Conservation (phyloP, 2,329 filamentous ascomycete genomes). For the Conoideocrella luteorostrata region DNA sequence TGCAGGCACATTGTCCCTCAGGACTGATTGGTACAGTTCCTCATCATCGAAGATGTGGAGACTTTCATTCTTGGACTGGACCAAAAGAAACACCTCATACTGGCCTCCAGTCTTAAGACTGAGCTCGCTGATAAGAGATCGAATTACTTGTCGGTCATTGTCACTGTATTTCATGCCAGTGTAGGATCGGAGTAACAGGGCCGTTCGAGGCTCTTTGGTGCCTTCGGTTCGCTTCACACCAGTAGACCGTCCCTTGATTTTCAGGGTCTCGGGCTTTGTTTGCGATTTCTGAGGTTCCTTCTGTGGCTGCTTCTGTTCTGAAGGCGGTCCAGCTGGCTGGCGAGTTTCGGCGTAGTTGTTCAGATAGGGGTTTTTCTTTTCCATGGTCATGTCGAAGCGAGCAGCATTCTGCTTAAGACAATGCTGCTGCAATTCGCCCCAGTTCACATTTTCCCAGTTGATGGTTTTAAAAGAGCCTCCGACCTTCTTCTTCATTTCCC, state of each 20-base stretch:
- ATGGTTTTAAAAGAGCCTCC: slow-evolving; percentile 30
- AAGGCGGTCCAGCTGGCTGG: slow-evolving; percentile 11
- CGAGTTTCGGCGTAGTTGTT: slow-evolving; percentile 32
- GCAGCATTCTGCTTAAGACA: slow-evolving; percentile 61
- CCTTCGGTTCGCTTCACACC: slow-evolving; percentile 15
- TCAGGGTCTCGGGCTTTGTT: slow-evolving; percentile 3
- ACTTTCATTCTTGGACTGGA: slow-evolving; percentile 65
- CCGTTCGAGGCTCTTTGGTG: slow-evolving; percentile 52
- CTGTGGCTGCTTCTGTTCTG: slow-evolving; percentile 6
- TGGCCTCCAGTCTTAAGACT: slow-evolving; percentile 69
- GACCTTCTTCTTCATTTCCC: slow-evolving; percentile 40
- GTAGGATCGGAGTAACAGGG: slow-evolving; percentile 70
- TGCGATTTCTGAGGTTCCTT: slow-evolving; percentile 1
- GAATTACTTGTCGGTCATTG: slow-evolving; percentile 72
- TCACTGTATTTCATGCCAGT: slow-evolving; percentile 68
- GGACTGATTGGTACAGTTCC: slow-evolving; percentile 50
- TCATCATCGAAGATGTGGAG: slow-evolving; percentile 54
- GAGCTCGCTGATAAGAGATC: slow-evolving; percentile 72
- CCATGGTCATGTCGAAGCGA: slow-evolving; percentile 47
- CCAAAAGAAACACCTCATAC: slow-evolving; percentile 72
- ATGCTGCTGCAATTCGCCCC: slow-evolving; percentile 62
- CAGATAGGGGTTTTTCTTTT: slow-evolving; percentile 37
- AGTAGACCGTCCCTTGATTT: slow-evolving; percentile 11
- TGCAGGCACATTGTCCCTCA: slow-evolving; percentile 57
- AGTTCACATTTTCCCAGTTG: slow-evolving; percentile 60